A percentile compares a stretch with the other conserved stretches of the same genome.
Conservation (phyloP, 2,329 filamentous ascomycete species). For the Karstenula rhodostoma region DNA sequence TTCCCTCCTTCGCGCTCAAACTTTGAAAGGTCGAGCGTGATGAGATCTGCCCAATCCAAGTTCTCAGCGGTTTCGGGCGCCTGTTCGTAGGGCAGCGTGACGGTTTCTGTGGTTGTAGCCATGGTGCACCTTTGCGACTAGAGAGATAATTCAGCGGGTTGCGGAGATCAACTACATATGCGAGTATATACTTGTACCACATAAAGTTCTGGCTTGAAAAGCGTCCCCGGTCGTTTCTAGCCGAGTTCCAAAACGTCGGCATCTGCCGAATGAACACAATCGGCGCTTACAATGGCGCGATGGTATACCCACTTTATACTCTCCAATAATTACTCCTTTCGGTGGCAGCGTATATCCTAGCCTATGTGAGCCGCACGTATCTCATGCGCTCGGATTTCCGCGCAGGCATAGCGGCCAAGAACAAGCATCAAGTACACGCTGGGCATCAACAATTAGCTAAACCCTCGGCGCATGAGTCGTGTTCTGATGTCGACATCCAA, state of each 20-base stretch:
- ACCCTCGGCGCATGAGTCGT: background rate
- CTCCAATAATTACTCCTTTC: background rate
- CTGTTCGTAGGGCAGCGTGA: background rate
- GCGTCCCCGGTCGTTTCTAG: too few relatives aligned
- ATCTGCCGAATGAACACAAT: background rate
- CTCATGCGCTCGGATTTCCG: background rate
- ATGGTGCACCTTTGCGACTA: background rate
- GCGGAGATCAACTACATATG: too few relatives aligned
- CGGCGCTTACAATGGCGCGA: background rate
- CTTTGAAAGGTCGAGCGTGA: background rate
- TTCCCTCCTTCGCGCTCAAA: background rate
- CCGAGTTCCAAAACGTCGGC: too few relatives aligned
- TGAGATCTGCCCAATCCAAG: background rate
- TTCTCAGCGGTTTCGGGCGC: background rate
- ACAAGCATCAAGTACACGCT: background rate
- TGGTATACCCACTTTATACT: background rate
- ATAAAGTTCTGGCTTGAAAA: too few relatives aligned
- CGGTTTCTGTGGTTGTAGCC: background rate
- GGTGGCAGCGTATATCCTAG: background rate
- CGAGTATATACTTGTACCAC: background rate
- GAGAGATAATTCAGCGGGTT: too few relatives aligned
- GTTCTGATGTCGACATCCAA: background rate
- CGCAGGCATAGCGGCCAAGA: background rate
- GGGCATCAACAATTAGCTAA: background rate
- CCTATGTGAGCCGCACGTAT: background rate